Base-by-base conservation (phyloP, 495 filamentous ascomycete genomes). In the Penicillium flavigenum region DNA sequence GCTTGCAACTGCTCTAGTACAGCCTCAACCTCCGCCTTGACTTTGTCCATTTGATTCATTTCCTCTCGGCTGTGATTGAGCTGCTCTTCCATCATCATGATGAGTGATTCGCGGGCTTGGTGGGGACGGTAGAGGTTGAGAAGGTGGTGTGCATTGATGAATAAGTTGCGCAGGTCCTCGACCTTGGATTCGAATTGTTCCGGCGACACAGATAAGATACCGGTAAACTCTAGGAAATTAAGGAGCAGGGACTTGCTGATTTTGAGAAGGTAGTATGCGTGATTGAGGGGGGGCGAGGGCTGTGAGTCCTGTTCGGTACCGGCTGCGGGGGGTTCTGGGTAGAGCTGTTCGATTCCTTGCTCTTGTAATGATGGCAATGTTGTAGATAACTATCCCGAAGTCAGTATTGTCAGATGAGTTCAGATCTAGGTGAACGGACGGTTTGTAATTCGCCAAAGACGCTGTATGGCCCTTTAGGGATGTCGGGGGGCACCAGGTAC, bases 111-210 rank as follows among this genome's bases (percentile, higher is more conserved):
- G 38, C 94, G 77, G 24, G 92, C 92, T 71, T 98, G 95, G 70
- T 98, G 94, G 3, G 94, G 95, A 22, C 94, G 86, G 71, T 97
- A 98, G 56, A 94, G 86, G 69, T 98, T 98, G 47, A 97, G 81
- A 19, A 93, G 80, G 59, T 92, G 88, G 69, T 97, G 90, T 51
- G 92, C 87, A 72, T 98, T 96, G 64, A 91, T 84, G 55, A 93
- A 86, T 4, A 97, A 63, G 24, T 84, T 88, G 62, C 85, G 79
- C n/a, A 98, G 61, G 63, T 96, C 86, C 3, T 83, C 73, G 27
- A 92, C 79, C 64, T 93, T 92, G 17, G 85, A 79, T 20, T 78
- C 72, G 47, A 78, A 83, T 44, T 76, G 72, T 19, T 81, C 77
- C 0, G 91, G 88, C 22, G 87, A 78, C 3, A 84, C 72, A 14